phyloP scores from a whole-genome alignment of 192 early-diverging fungal genomes.

The Linnemannia elongata region DNA sequence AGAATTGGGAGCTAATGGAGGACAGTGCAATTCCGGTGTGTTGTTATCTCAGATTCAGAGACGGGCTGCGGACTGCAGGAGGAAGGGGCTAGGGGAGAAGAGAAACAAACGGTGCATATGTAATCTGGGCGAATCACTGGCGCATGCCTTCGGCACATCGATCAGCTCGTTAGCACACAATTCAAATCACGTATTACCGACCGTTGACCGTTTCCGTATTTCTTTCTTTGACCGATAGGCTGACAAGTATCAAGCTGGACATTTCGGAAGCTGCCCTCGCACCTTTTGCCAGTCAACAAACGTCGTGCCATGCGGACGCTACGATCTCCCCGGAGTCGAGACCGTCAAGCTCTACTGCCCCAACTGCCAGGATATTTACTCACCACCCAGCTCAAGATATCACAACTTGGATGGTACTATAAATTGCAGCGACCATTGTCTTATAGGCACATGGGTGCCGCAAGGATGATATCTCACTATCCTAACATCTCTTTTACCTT shows the following conservation, averaged over 20 bases:
- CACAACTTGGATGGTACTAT: conserved; percentile 73
- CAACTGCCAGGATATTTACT: conserved; percentile 84
- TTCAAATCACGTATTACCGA: not conserved
- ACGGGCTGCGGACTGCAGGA: not conserved
- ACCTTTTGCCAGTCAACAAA: conserved; percentile 72
- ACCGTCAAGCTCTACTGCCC: conserved; percentile 85
- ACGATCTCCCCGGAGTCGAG: conserved; percentile 75
- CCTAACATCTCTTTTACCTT: not conserved
- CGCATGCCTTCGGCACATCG: not conserved
- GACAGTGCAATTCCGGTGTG: not conserved
- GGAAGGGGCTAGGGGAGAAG: not conserved
- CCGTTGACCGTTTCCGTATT: not conserved
- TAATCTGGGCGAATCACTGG: not conserved
- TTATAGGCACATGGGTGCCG: not conserved
- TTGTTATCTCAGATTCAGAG: not conserved
- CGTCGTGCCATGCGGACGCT: conserved; percentile 80
- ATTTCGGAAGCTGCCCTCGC: conserved; percentile 85
- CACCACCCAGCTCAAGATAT: conserved; percentile 78
- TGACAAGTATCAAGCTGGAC: conserved; percentile 79
- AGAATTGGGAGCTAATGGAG: not conserved
- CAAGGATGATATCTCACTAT: conserved; percentile 25
- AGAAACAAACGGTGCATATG: not conserved
- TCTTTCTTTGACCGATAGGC: conserved; percentile 49
- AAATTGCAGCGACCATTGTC: too few relatives aligned
- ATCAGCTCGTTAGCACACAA: not conserved